Percentiles rank a stretch among this genome's conserved stretches.
phyloP scores from a whole-genome alignment of 2,329 filamentous ascomycete genomes.

The Aspergillus pseudoglaucus region DNA sequence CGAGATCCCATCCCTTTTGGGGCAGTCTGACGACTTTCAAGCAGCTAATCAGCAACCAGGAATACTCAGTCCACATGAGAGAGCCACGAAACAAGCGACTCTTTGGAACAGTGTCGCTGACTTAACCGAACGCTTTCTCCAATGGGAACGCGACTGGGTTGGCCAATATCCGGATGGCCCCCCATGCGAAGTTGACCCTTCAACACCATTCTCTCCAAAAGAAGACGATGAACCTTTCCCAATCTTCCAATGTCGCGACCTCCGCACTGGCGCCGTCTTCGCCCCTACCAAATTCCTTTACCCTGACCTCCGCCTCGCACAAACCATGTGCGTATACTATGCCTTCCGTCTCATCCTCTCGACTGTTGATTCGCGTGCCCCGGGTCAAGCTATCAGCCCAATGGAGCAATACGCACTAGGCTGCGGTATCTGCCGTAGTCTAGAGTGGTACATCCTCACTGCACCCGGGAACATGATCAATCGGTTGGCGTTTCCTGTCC shows the following conservation, averaged over 20 bases:
- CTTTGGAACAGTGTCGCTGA: constrained; percentile 31
- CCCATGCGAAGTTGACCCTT: constrained; percentile 15
- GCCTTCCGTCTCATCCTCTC: constrained; percentile 28
- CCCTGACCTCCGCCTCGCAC: constrained; percentile 29
- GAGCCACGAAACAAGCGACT: constrained; percentile 24
- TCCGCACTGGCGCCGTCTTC: constrained; percentile 26
- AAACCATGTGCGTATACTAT: constrained; percentile 33
- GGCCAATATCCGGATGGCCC: constrained; percentile 26
- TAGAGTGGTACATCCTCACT: constrained; percentile 30
- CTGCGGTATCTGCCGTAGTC: constrained; percentile 29
- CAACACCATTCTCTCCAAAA: constrained; percentile 8
- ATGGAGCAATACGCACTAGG: constrained; percentile 28
- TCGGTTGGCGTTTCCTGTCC: constrained; percentile 30
- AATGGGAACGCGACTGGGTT: constrained; percentile 28
- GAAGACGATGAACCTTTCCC: constrained; percentile 22
- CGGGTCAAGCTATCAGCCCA: constrained; percentile 21
- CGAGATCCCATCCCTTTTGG: constrained; percentile 27
- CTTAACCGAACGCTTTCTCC: constrained; percentile 22
- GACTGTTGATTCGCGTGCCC: constrained; percentile 25
- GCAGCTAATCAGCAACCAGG: constrained; percentile 13
- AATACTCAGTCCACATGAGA: constrained; percentile 24
- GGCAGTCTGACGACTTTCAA: constrained; percentile 25
- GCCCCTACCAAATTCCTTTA: constrained; percentile 26
- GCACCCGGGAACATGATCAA: constrained; percentile 36
- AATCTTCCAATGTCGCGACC: constrained; percentile 26